phyloP scores from a whole-genome alignment of 1,139 yeast species.

The Yamadazyma songkhlaensis region DNA sequence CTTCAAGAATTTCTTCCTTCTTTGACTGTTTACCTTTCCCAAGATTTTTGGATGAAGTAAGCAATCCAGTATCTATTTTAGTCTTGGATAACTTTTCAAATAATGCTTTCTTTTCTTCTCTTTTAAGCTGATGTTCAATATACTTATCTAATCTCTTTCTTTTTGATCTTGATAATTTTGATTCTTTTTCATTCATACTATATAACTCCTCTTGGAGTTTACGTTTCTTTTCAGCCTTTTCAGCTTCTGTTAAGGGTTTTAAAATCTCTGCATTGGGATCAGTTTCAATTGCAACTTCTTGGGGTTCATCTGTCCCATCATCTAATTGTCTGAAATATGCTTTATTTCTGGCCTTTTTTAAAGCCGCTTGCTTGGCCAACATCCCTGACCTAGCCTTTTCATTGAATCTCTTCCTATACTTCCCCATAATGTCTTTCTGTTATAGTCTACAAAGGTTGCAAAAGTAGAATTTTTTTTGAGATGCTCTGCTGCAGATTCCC shows the following conservation, averaged over 20 bases:
- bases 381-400: slow-evolving; percentile 85
- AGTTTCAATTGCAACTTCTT: slow-evolving; percentile 6
- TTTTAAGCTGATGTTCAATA: slow-evolving; percentile 81
- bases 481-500: slow-evolving; percentile 7
- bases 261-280: slow-evolving; percentile 66
- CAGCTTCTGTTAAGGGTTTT: slow-evolving; percentile 49
- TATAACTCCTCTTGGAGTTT: slow-evolving; percentile 58
- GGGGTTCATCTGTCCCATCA: slow-evolving; percentile 17
- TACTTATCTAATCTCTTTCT: slow-evolving; percentile 75
- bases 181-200: slow-evolving; percentile 52
- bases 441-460: not conserved
- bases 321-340: slow-evolving; percentile 55
- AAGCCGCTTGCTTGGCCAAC: slow-evolving; percentile 74
- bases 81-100: slow-evolving; percentile 71
- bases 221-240: slow-evolving; percentile 63
- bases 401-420: slow-evolving; percentile 75
- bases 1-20: slow-evolving; percentile 70
- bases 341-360: slow-evolving; percentile 67
- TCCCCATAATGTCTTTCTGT: slow-evolving; percentile 54
- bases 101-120: slow-evolving; percentile 82
- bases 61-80: slow-evolving; percentile 64
- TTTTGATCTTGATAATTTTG: slow-evolving; percentile 70
- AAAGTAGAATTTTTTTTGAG: slow-evolving; percentile 6
- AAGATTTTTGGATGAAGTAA: slow-evolving; percentile 70
- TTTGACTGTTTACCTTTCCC: slow-evolving; percentile 78